A percentile compares a stretch with the other conserved stretches of the same genome.
Evolutionary conservation across 495 filamentous ascomycete species (phyloP).

Genomic region (Trichoderma asperelloides): DNA sequence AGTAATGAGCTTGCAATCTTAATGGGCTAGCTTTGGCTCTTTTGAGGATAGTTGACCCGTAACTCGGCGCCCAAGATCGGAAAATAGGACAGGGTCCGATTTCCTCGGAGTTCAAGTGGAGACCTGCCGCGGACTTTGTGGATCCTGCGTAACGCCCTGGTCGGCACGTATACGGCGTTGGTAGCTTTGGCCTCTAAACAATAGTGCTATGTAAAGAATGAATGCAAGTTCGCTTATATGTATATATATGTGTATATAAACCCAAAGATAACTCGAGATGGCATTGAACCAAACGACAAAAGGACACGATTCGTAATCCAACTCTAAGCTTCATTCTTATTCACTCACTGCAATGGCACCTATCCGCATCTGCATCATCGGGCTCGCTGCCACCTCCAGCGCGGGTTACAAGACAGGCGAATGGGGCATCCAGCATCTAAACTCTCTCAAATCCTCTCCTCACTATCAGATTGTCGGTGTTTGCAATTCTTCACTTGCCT

Average conservation of each 20-base stretch:
- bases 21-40: background rate
- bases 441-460: slow-evolving; percentile 24
- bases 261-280: background rate
- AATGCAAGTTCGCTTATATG: too few relatives aligned
- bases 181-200: background rate
- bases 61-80: background rate
- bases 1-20: background rate
- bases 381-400: slow-evolving; percentile 28
- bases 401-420: background rate
- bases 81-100: background rate
- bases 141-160: background rate
- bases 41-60: background rate
- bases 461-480: slow-evolving; percentile 41
- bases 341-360: slow-evolving; percentile 13
- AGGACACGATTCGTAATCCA: background rate
- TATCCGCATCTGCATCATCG: slow-evolving; percentile 38
- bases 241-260: background rate
- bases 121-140: background rate
- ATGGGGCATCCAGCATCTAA: slow-evolving; percentile 26
- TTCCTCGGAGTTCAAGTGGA: background rate
- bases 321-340: background rate
- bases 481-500: slow-evolving; percentile 34
- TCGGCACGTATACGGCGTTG: background rate
- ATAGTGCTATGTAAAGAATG: background rate
- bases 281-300: background rate